A percentile compares a stretch with the other conserved stretches of the same genome.
Conservation (phyloP, 2,329 filamentous ascomycete genomes). For the Sporothrix dimorphospora region DNA sequence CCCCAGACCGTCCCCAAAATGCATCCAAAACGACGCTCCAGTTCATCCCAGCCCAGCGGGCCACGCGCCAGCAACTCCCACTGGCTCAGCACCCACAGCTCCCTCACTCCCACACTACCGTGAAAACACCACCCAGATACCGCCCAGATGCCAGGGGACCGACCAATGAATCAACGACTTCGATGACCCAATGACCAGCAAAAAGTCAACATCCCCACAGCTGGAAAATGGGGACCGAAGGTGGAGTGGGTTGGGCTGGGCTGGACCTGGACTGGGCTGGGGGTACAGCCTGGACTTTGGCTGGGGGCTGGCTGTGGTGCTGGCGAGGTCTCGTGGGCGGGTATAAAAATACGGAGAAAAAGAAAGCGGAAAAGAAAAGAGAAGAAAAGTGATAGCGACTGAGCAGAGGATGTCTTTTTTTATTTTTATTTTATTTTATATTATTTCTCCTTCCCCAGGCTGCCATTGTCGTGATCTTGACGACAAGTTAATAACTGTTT, state of each 20-base stretch:
- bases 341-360: background rate
- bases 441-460: background rate
- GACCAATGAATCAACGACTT: background rate
- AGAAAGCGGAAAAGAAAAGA: background rate
- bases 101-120: background rate
- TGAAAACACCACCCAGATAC: too few species aligned
- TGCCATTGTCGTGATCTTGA: background rate
- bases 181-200: conserved; percentile 5
- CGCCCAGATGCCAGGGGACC: background rate
- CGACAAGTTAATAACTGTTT: background rate
- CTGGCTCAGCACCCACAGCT: background rate
- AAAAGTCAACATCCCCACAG: background rate
- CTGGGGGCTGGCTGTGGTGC: background rate
- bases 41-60: background rate
- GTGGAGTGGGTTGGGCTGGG: conserved; percentile 9
- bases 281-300: background rate
- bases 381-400: too few species aligned
- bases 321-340: conserved; percentile 4
- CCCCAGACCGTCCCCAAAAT: background rate
- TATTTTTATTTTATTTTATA: background rate
- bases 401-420: too few species aligned
- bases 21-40: background rate
- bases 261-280: background rate
- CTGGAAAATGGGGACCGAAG: conserved; percentile 9
- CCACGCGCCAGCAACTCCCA: background rate